These are phyloP conservation scores for Begonia fuchsioides DNA, from an alignment of 306 rosid species.

Conservation along the genomic window DNA sequence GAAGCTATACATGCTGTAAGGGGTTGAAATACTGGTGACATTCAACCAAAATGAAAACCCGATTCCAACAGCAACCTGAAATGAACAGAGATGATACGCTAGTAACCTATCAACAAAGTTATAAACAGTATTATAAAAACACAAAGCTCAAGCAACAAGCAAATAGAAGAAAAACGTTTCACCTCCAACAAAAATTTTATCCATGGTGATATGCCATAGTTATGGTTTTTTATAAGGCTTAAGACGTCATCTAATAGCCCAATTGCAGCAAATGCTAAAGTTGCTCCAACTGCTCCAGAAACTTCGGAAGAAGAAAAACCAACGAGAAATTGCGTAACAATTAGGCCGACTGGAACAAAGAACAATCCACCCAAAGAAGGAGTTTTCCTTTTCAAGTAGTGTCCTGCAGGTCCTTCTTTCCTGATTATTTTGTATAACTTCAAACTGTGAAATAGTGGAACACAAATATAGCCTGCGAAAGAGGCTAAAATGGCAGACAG, in stretches of 20 bases:
- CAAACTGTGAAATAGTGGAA: constrained; percentile 50
- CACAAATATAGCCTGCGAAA: constrained; percentile 69
- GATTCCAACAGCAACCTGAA: constrained; percentile 72
- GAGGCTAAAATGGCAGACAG: constrained; percentile 57
- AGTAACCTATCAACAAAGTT: not conserved
- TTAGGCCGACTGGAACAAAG: constrained; percentile 64
- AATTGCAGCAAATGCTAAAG: constrained; percentile 78
- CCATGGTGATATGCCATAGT: constrained; percentile 44
- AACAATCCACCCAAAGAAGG: constrained; percentile 93
- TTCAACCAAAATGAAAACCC: constrained; percentile 85
- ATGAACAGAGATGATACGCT: constrained; percentile 11
- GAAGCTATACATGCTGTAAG: constrained; percentile 98
- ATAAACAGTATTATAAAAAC: not conserved
- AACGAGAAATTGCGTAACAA: constrained; percentile 40
- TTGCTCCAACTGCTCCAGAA: constrained; percentile 49
- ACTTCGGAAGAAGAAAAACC: constrained; percentile 64
- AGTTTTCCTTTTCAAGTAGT: constrained; percentile 32
- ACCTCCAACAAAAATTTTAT: constrained; percentile 55
- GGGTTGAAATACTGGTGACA: constrained; percentile 57
- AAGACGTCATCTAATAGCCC: constrained; percentile 66
- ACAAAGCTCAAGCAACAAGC: constrained; percentile 10
- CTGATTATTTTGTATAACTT: constrained; percentile 46
- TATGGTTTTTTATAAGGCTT: constrained; percentile 36
- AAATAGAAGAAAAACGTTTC: constrained; percentile 6
- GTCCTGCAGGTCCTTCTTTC: constrained; percentile 39